Conservation (phyloP, 352 stramenopile species). For the Globisporangium polare region DNA sequence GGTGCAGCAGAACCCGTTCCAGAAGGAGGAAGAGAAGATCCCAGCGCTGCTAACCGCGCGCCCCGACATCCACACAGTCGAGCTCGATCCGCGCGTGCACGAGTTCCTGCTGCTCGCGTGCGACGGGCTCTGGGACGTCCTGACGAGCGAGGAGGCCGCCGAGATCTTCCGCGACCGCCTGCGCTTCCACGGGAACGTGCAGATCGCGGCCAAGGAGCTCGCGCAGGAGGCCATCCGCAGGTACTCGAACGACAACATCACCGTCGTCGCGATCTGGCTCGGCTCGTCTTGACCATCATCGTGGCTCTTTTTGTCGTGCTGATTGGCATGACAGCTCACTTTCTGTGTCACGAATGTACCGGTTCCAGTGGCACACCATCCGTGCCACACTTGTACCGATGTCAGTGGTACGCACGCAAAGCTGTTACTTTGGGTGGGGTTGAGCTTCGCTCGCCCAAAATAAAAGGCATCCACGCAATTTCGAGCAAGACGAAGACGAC, state of each 20-base stretch:
- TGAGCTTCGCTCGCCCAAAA: no score
- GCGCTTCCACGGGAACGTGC: constrained; percentile 42
- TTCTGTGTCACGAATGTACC: not conserved
- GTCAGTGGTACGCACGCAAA: not conserved
- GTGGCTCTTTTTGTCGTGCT: no score
- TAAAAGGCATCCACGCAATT: not conserved
- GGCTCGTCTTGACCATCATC: constrained; percentile 7
- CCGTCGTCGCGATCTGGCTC: constrained; percentile 37
- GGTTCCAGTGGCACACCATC: not conserved
- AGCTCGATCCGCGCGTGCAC: constrained; percentile 34
- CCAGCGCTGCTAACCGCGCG: constrained; percentile 46
- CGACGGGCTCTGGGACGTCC: constrained; percentile 83
- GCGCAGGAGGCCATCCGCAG: constrained; percentile 66
- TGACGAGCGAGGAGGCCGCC: constrained; percentile 61
- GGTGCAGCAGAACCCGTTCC: constrained; percentile 28
- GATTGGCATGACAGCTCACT: not conserved
- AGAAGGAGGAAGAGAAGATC: constrained; percentile 48
- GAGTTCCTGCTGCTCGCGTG: constrained; percentile 75
- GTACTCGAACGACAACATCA: constrained; percentile 83
- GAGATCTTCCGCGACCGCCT: constrained; percentile 52
- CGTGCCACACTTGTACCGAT: not conserved
- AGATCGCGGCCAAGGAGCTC: constrained; percentile 64
- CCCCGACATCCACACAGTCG: constrained; percentile 44
- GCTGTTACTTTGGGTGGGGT: not conserved
- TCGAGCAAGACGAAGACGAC: not conserved